These are phyloP conservation scores for Aspergillus puulaauensis DNA, from an alignment of 2,329 filamentous ascomycete species.

Conservation along the genomic window DNA sequence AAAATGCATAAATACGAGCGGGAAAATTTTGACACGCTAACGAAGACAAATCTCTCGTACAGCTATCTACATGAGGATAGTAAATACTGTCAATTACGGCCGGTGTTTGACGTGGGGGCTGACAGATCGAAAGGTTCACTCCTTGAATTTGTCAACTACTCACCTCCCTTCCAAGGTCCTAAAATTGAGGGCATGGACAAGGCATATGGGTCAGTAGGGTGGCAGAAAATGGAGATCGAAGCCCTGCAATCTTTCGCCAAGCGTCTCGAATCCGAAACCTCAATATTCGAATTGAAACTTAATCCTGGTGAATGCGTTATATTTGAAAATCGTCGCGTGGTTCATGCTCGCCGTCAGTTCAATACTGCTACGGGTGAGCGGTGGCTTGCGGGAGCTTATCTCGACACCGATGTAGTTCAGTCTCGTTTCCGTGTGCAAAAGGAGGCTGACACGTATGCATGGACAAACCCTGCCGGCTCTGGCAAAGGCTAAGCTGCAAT, in stretches of 20 bases:
- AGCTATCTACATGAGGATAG: conserved; percentile 67
- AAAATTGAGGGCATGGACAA: neutral
- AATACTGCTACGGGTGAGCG: conserved; percentile 63
- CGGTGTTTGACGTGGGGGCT: conserved; percentile 50
- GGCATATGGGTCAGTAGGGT: neutral
- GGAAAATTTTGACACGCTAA: conserved; percentile 38
- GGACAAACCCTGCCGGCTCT: neutral
- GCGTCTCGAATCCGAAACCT: conserved; percentile 56
- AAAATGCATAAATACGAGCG: conserved; percentile 16
- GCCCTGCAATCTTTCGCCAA: conserved; percentile 61
- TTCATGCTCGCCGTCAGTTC: conserved; percentile 81
- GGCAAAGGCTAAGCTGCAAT: too few relatives aligned
- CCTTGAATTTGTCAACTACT: conserved; percentile 61
- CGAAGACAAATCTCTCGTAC: conserved; percentile 53
- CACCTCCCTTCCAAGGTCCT: conserved; percentile 73
- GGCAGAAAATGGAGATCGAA: conserved; percentile 15
- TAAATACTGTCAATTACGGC: conserved; percentile 60
- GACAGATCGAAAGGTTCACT: conserved; percentile 11
- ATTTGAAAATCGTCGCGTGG: conserved; percentile 84
- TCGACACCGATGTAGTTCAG: conserved; percentile 65
- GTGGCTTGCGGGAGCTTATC: conserved; percentile 84
- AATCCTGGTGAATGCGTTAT: conserved; percentile 82
- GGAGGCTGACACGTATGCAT: conserved; percentile 3
- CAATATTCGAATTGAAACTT: conserved; percentile 70
- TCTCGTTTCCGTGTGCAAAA: conserved; percentile 41